Conservation (phyloP, 257 asterid species). For the Penstemon newberryi region DNA sequence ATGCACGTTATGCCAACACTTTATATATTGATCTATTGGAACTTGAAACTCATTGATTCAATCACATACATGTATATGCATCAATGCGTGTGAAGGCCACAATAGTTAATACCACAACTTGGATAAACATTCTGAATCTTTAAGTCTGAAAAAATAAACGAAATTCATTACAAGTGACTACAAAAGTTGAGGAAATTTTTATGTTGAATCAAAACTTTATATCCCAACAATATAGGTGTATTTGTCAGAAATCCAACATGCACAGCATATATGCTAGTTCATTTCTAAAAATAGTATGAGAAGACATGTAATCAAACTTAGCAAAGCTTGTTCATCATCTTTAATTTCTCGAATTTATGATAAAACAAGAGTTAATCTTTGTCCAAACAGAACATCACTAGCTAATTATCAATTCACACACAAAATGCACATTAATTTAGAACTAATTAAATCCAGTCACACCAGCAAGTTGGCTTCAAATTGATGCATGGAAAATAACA, state of each 20-base stretch:
- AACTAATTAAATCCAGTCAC: too few relatives aligned
- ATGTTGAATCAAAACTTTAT: not conserved
- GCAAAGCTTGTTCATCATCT: slow-evolving; percentile 9
- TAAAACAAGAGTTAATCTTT: not conserved
- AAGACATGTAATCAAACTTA: slow-evolving; percentile 15
- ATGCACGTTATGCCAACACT: slow-evolving; percentile 40
- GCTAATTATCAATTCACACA: too few relatives aligned
- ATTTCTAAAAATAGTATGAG: slow-evolving; percentile 19
- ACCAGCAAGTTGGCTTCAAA: too few relatives aligned
- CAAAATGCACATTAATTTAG: too few relatives aligned
- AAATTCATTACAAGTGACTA: not conserved
- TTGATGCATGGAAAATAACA: too few relatives aligned
- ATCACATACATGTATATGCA: too few relatives aligned
- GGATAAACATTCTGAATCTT: not conserved
- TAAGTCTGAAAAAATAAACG: not conserved
- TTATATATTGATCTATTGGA: slow-evolving; percentile 34
- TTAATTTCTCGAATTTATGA: not conserved
- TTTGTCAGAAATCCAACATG: slow-evolving; percentile 6
- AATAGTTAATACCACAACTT: not conserved
- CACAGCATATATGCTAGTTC: slow-evolving; percentile 26
- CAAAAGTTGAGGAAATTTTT: not conserved
- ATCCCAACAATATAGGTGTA: not conserved
- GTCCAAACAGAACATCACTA: too few relatives aligned
- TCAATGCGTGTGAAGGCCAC: too few relatives aligned
- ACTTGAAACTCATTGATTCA: slow-evolving; percentile 37